These are phyloP conservation scores for Balansia obtecta DNA, from an alignment of 2,329 filamentous ascomycete species.

Conservation along the genomic window DNA sequence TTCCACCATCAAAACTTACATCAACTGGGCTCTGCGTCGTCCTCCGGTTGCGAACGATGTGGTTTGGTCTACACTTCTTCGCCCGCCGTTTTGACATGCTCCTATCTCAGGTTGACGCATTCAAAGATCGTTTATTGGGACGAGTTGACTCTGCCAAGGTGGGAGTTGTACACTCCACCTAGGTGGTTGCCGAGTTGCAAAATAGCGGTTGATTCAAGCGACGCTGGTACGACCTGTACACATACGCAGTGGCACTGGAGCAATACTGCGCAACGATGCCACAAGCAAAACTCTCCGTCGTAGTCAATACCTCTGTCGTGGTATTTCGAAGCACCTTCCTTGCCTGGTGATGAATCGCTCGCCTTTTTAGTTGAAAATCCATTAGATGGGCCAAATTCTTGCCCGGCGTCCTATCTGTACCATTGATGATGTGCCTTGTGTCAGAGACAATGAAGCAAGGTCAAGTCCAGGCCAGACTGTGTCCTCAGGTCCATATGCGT, in stretches of 20 bases:
- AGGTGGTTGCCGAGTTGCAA: background rate
- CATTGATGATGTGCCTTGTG: slow-evolving; percentile 33
- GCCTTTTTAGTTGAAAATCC: slow-evolving; percentile 1
- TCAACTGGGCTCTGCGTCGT: too few relatives aligned
- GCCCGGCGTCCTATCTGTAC: slow-evolving; percentile 34
- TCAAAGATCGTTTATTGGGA: background rate
- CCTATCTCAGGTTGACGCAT: background rate
- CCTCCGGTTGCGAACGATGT: too few relatives aligned
- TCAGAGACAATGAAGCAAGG: slow-evolving; percentile 32
- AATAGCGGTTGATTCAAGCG: background rate
- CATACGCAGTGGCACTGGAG: slow-evolving; percentile 31
- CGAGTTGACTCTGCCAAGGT: background rate
- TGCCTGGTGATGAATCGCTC: slow-evolving; percentile 19
- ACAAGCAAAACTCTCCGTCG: slow-evolving; percentile 23
- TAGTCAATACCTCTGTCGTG: slow-evolving; percentile 37
- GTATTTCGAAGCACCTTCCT: slow-evolving; percentile 27
- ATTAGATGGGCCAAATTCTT: slow-evolving; percentile 32
- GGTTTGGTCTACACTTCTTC: too few relatives aligned
- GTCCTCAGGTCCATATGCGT: background rate
- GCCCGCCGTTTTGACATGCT: slow-evolving; percentile 20
- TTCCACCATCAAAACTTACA: too few relatives aligned
- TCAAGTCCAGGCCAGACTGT: slow-evolving; percentile 10
- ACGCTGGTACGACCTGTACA: slow-evolving; percentile 19
- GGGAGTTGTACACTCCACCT: background rate
- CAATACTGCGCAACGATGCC: slow-evolving; percentile 28